Percentiles rank a stretch among this genome's conserved stretches.
Conservation (phyloP, 225 moss, liverwort and hornwort species). For the Pseudoscleropodium purum region DNA sequence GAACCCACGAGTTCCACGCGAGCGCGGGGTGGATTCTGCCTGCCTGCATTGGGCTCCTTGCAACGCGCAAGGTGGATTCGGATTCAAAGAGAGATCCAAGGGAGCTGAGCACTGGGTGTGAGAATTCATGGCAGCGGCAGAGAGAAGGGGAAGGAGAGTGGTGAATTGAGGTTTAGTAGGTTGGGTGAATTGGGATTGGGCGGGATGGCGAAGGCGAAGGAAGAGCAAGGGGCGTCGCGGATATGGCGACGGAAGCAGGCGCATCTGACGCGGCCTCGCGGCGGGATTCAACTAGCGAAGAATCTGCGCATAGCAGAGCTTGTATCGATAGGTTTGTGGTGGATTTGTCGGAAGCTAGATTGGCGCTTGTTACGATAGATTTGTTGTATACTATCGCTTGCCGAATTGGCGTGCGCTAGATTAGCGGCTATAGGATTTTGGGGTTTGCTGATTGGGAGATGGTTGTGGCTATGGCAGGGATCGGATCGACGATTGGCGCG, state of each 20-base stretch:
- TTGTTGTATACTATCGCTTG: background rate
- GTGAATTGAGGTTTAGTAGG: background rate
- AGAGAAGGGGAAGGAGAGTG: background rate
- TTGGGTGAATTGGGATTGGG: background rate
- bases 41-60: background rate
- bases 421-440: background rate
- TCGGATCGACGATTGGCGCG: slow-evolving; percentile 90
- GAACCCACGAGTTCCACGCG: background rate
- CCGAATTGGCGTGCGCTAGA: background rate
- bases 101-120: background rate
- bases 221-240: background rate
- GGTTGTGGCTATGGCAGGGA: slow-evolving; percentile 21
- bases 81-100: background rate
- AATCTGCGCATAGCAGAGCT: slow-evolving; percentile 31
- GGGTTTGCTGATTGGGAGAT: background rate
- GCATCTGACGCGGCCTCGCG: slow-evolving; percentile 13
- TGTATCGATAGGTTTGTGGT: slow-evolving; percentile 33
- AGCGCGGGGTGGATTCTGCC: background rate
- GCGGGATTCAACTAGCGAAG: slow-evolving; percentile 23
- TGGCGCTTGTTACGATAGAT: background rate
- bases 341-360: background rate
- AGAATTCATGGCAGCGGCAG: slow-evolving; percentile 16
- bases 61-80: background rate
- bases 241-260: slow-evolving; percentile 45
- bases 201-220: background rate